These are phyloP conservation scores for Lactarius sp. DNA, from an alignment of 768 basidiomycete species.

Conservation along the genomic window DNA sequence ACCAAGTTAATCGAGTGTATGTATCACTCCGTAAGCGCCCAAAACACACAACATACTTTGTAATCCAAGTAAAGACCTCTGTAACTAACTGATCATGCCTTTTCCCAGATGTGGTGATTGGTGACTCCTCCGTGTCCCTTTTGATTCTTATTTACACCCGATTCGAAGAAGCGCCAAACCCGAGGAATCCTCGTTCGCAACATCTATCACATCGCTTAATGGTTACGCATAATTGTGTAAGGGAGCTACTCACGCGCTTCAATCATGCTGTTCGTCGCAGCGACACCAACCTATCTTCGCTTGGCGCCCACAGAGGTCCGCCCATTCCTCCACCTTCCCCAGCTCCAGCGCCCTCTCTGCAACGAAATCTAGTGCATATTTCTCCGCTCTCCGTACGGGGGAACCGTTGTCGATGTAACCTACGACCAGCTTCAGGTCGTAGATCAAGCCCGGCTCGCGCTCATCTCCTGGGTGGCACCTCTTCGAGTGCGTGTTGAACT, in stretches of 20 bases:
- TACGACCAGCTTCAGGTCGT: background rate
- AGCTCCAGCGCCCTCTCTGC: background rate
- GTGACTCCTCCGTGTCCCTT: too few species aligned
- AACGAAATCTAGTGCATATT: background rate
- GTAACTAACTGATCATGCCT: too few species aligned
- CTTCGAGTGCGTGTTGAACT: background rate
- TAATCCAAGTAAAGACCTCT: too few species aligned
- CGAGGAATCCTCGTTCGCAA: too few species aligned
- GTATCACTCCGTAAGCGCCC: too few species aligned
- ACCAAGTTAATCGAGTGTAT: too few species aligned
- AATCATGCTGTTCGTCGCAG: background rate
- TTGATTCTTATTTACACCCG: too few species aligned
- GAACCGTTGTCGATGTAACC: background rate
- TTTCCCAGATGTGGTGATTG: too few species aligned
- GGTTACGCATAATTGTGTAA: too few species aligned
- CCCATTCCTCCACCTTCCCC: background rate
- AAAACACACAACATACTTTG: too few species aligned
- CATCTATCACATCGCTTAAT: too few species aligned
- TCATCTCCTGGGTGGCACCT: background rate
- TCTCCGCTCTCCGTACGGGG: background rate
- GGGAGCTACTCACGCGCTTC: background rate
- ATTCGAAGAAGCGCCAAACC: too few species aligned
- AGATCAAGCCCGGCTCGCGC: background rate
- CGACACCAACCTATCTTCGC: background rate
- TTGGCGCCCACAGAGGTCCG: background rate